Conservation (phyloP, 176 grass and related monocot species). For the Paspalum vaginatum region DNA sequence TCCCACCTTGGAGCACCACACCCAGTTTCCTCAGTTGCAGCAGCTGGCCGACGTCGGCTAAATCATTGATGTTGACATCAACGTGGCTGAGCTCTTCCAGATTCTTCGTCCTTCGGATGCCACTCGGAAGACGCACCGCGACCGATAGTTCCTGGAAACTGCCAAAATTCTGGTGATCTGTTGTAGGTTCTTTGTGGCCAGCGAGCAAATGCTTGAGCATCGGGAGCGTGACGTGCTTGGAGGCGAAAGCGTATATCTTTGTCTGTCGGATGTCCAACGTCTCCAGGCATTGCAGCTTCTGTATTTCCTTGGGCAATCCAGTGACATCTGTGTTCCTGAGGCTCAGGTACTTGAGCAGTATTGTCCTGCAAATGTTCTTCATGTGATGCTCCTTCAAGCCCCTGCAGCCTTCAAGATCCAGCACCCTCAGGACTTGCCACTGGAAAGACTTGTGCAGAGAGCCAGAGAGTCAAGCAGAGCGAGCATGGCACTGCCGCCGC, state of each 20-base stretch:
- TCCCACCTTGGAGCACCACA: not conserved
- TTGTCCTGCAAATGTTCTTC: conserved; percentile 31
- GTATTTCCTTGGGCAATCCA: conserved; percentile 6
- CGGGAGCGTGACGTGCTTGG: not conserved
- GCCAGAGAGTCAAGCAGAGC: not conserved
- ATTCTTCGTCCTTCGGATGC: not conserved
- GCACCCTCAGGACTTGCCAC: conserved; percentile 1
- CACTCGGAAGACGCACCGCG: not conserved
- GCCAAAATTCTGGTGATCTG: too few species aligned
- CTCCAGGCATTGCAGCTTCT: conserved; percentile 6
- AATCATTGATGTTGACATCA: not conserved
- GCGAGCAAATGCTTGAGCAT: conserved; percentile 11
- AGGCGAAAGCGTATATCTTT: not conserved
- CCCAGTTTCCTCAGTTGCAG: conserved; percentile 19
- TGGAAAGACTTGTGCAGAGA: not conserved
- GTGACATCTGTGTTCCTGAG: conserved; percentile 5
- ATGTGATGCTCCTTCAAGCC: conserved; percentile 8
- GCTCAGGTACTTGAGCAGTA: conserved; percentile 37
- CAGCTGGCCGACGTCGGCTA: not conserved
- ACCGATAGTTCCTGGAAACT: not conserved
- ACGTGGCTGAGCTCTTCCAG: not conserved
- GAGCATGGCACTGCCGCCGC: not conserved
- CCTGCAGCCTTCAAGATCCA: conserved; percentile 38
- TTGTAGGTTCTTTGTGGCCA: not conserved
- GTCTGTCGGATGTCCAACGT: conserved; percentile 38